Base-by-base conservation (phyloP, 2,329 filamentous ascomycete species). In the Chrysoporthe deuterocubensis region DNA sequence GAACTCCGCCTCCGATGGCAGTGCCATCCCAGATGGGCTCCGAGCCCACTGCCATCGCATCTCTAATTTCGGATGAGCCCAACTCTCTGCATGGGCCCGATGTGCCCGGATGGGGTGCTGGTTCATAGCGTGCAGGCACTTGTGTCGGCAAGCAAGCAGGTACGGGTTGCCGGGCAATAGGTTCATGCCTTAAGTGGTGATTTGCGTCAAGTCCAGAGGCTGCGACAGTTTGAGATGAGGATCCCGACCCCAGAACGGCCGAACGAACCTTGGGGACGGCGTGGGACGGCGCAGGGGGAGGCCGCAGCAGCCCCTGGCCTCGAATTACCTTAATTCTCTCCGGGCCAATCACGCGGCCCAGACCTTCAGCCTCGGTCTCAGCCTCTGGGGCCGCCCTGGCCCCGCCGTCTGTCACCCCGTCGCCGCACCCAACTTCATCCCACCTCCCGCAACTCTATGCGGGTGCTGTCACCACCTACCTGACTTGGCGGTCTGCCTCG, bases 161-260 rank as follows among this genome's bases (percentile, higher is more conserved):
- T 34, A n/a, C 50, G 32, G 26, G 50, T 21, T 54, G 13, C 26
- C 50, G 50, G 21, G 21, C 50, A 21, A 65, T 60, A 67, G 58
- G 37, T 72, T 71, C 71, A 73, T 72, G 72, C 71, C 71, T 63
- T 71, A 65, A 67, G 52, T 63, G 58, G 62, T 54, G 62, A 63
- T 44, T 52, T 73, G 72, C 72, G 62, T 70, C 72, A 71, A 61
- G 58, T 70, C 62, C 62, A 40, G 65, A 64, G 71, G 65, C 72
- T 74, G 73, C 69, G 70, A 74, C 73, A 62, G 68, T 68, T 70
- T 70, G 66, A 66, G 71, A 70, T 71, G 72, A 59, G 66, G 72
- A 73, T 72, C 70, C 59, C 52, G 65, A 54, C 69, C 58, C 37
- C 40, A 58, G 50, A 32, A 21, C 40, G 11, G 9, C 43, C 37